A percentile compares a stretch with the other conserved stretches of the same genome.
Conservation (phyloP, 306 rosid genomes). For the Quercus robur region DNA sequence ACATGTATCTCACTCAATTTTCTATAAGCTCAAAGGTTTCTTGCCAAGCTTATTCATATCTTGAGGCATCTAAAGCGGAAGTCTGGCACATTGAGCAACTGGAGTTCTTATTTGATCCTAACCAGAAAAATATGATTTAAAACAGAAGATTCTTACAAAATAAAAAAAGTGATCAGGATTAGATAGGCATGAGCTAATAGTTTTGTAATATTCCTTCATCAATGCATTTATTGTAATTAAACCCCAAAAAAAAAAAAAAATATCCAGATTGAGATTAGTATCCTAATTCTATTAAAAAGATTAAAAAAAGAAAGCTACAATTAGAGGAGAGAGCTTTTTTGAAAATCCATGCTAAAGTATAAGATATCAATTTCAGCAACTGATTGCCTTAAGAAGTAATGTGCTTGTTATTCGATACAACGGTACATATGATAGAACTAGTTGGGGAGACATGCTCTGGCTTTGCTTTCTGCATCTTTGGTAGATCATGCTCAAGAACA, state of each 20-base stretch:
- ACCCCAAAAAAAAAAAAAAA: neutral
- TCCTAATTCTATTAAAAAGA: no score
- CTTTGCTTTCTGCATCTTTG: conserved; percentile 59
- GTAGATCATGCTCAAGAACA: conserved; percentile 78
- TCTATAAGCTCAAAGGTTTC: neutral
- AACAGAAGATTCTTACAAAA: neutral
- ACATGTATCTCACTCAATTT: no score
- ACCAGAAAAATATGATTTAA: neutral
- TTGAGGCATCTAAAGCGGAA: no score
- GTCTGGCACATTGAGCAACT: no score
- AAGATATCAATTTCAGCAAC: neutral
- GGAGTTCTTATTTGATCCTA: neutral
- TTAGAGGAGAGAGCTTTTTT: neutral
- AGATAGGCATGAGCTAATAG: neutral
- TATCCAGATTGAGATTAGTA: neutral
- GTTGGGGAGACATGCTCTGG: conserved; percentile 40
- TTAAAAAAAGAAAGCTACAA: no score
- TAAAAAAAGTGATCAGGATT: neutral
- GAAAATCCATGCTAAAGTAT: neutral
- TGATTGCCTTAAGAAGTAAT: neutral
- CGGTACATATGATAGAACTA: conserved; percentile 60
- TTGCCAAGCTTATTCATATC: neutral
- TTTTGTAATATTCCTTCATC: neutral
- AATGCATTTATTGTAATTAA: neutral
- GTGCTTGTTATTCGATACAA: neutral